These are phyloP conservation scores for Entelexis sorbosivorans DNA, from an alignment of 1,139 yeast genomes.

Conservation along the genomic window DNA sequence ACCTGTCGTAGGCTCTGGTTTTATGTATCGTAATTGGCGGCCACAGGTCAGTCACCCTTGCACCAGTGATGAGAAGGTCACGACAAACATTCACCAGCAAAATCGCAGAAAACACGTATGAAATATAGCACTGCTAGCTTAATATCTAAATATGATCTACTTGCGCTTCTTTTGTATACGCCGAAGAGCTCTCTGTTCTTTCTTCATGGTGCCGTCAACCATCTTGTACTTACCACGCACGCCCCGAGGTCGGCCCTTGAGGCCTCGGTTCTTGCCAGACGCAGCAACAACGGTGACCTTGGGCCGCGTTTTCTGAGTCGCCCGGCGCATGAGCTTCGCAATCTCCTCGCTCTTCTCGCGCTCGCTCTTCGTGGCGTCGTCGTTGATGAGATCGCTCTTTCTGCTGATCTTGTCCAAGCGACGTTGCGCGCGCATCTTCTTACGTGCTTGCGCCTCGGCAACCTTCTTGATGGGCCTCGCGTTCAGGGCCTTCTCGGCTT, in stretches of 20 bases:
- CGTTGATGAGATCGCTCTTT: conserved; percentile 87
- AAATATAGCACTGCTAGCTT: background rate
- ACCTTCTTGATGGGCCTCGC: conserved; percentile 98
- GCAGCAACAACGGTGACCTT: conserved; percentile 86
- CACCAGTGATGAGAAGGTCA: too few species aligned
- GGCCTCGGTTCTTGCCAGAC: conserved; percentile 70
- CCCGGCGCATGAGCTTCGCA: conserved; percentile 69
- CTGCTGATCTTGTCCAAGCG: conserved; percentile 83
- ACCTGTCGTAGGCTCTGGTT: too few species aligned
- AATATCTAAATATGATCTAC: conserved; percentile 12
- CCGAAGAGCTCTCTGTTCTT: conserved; percentile 85
- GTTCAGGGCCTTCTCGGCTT: conserved; percentile 77
- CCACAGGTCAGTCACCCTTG: too few species aligned
- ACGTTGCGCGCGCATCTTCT: conserved; percentile 84
- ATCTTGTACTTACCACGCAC: conserved; percentile 95
- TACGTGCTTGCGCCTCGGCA: conserved; percentile 91
- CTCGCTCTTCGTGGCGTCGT: conserved; percentile 77
- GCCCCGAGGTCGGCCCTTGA: conserved; percentile 94
- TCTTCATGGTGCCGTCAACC: conserved; percentile 98
- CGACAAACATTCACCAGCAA: too few species aligned
- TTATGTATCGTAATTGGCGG: too few species aligned
- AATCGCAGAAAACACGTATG: too few species aligned
- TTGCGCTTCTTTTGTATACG: conserved; percentile 79
- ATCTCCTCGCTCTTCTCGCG: conserved; percentile 92
- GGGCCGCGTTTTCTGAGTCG: conserved; percentile 59